Percentiles rank a stretch among this genome's conserved stretches.
Evolutionary conservation across 2,329 filamentous ascomycete species (phyloP).

Genomic region (Penicillium vulpinum): DNA sequence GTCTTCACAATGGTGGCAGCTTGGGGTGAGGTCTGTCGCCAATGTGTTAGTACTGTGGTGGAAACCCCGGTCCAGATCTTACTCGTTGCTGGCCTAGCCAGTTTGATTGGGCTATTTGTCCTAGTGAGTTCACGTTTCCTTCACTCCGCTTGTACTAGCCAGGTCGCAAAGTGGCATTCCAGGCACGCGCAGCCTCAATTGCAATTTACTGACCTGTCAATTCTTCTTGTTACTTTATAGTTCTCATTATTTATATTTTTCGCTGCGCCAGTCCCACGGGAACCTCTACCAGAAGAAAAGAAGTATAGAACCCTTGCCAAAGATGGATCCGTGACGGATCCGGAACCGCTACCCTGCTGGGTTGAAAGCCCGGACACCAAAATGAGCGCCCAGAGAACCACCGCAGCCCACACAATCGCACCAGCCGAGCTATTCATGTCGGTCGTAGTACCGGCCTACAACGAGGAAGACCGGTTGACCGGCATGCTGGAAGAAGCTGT

Average conservation of each 20-base stretch:
- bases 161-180: not conserved
- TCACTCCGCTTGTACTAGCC: not conserved
- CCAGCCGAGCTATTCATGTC: constrained; percentile 81
- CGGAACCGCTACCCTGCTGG: constrained; percentile 76
- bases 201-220: not conserved
- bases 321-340: constrained; percentile 57
- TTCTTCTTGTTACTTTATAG: constrained; percentile 38
- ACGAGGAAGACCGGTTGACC: constrained; percentile 79
- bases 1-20: constrained; percentile 28
- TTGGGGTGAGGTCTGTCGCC: constrained; percentile 33
- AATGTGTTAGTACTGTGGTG: constrained; percentile 33
- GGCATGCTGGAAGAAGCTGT: constrained; percentile 91
- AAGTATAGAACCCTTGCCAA: constrained; percentile 74
- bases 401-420: constrained; percentile 68
- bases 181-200: not conserved
- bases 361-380: constrained; percentile 71
- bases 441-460: constrained; percentile 92
- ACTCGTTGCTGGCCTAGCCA: constrained; percentile 30
- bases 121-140: constrained; percentile 31
- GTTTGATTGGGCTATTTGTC: constrained; percentile 32
- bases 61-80: constrained; percentile 33
- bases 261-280: constrained; percentile 78
- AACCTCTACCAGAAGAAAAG: constrained; percentile 75
- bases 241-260: constrained; percentile 68
- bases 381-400: constrained; percentile 48